phyloP scores from a whole-genome alignment of 2,329 filamentous ascomycete species.

The Zymoseptoria tritici region DNA sequence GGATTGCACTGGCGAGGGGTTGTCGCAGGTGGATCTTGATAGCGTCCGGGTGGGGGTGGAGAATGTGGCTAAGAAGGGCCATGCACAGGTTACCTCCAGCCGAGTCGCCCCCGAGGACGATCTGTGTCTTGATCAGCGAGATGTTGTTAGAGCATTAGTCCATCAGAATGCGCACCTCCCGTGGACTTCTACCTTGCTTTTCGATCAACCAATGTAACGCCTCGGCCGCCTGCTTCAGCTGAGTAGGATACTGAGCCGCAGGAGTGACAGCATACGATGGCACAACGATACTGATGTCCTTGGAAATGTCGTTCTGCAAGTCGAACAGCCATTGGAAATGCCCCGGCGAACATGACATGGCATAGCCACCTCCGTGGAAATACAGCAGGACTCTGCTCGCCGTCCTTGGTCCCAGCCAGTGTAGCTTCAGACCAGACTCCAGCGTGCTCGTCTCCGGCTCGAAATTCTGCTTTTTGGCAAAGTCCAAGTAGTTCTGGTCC shows the following conservation, averaged over 20 bases:
- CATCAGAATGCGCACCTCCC: neutral
- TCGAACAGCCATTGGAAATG: conserved; percentile 45
- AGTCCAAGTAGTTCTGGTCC: conserved; percentile 30
- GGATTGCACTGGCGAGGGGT: conserved; percentile 44
- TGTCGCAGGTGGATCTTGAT: conserved; percentile 32
- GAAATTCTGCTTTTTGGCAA: conserved; percentile 30
- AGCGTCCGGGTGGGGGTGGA: conserved; percentile 49
- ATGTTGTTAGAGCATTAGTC: neutral
- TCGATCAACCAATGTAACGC: conserved; percentile 39
- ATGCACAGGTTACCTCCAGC: conserved; percentile 46
- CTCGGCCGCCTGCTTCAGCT: conserved; percentile 41
- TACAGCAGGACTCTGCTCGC: conserved; percentile 39
- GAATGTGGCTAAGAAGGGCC: conserved; percentile 42
- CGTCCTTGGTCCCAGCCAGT: conserved; percentile 39
- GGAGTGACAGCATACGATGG: conserved; percentile 48
- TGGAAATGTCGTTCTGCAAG: conserved; percentile 36
- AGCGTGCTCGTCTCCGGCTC: conserved; percentile 34
- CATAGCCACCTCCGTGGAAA: conserved; percentile 51
- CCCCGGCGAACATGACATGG: conserved; percentile 39
- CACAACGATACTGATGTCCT: conserved; percentile 40
- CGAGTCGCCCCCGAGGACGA: conserved; percentile 47
- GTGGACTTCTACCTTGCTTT: conserved; percentile 28
- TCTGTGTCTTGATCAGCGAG: conserved; percentile 18
- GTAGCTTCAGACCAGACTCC: conserved; percentile 38
- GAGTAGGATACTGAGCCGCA: conserved; percentile 39